Conservation (phyloP, 164 flowering plant genomes). For the Dillenia suffruticosa region DNA sequence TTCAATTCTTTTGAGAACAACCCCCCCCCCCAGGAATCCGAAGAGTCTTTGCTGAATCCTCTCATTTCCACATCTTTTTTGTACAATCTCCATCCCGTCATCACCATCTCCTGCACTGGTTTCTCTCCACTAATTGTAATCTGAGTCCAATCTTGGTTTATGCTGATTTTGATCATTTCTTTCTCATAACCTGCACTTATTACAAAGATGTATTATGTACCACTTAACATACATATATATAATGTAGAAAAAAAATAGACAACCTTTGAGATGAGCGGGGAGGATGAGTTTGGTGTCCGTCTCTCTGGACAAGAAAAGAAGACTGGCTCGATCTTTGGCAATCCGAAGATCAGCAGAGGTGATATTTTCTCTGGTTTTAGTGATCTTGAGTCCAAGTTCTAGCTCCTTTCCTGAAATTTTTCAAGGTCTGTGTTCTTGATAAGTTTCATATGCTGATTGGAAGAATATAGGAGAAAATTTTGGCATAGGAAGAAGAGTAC, state of each 20-base stretch:
- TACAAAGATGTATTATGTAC: neutral
- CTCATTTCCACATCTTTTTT: constrained; percentile 36
- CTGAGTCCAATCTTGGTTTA: constrained; percentile 47
- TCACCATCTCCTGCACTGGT: constrained; percentile 42
- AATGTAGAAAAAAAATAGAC: neutral
- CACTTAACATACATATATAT: neutral
- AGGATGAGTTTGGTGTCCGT: constrained; percentile 55
- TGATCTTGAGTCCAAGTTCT: constrained; percentile 59
- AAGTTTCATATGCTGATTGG: no score
- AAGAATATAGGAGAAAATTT: no score
- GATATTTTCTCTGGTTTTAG: constrained; percentile 36
- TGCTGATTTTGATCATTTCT: constrained; percentile 43
- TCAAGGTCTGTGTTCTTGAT: no score
- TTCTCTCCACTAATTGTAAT: constrained; percentile 50
- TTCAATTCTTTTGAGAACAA: constrained; percentile 44
- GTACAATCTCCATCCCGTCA: constrained; percentile 36
- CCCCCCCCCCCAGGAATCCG: constrained; percentile 65
- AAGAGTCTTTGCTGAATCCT: constrained; percentile 46
- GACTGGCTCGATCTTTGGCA: constrained; percentile 36
- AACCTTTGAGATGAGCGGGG: constrained; percentile 59
- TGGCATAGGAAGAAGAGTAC: no score
- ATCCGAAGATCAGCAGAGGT: constrained; percentile 30
- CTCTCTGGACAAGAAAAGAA: constrained; percentile 49
- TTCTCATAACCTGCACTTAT: constrained; percentile 40
- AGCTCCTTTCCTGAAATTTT: constrained; percentile 31